phyloP scores from a whole-genome alignment of 371 early-diverging fungal species.

The Sporodiniella umbellata region DNA sequence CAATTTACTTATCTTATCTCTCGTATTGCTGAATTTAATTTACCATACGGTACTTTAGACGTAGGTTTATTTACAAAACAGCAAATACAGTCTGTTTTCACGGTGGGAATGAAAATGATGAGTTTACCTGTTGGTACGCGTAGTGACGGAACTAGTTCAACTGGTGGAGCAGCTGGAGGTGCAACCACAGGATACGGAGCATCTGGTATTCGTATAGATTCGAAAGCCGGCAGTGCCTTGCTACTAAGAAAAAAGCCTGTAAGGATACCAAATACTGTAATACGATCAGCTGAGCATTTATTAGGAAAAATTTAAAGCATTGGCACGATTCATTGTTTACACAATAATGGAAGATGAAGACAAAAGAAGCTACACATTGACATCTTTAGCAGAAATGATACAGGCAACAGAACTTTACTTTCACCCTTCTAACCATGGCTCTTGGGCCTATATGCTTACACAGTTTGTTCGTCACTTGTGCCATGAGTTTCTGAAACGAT shows the following conservation, averaged over 20 bases:
- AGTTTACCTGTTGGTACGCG: slow-evolving; percentile 79
- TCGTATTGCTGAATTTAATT: slow-evolving; percentile 64
- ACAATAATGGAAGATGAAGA: slow-evolving; percentile 60
- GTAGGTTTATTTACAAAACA: slow-evolving; percentile 62
- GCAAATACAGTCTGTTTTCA: slow-evolving; percentile 67
- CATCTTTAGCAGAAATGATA: slow-evolving; percentile 67
- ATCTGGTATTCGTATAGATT: slow-evolving; percentile 29
- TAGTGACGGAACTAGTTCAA: slow-evolving; percentile 35
- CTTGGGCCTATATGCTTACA: slow-evolving; percentile 71
- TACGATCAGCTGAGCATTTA: too few species aligned
- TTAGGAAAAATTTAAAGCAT: slow-evolving; percentile 58
- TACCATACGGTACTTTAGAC: slow-evolving; percentile 19
- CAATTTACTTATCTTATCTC: slow-evolving; percentile 67
- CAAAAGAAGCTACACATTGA: slow-evolving; percentile 38
- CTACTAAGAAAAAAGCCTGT: slow-evolving; percentile 43
- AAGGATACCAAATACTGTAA: too few species aligned
- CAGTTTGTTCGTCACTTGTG: slow-evolving; percentile 61
- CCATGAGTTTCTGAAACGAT: slow-evolving; percentile 64
- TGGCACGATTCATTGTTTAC: slow-evolving; percentile 77
- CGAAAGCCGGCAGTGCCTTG: slow-evolving; percentile 40
- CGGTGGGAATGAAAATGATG: slow-evolving; percentile 67
- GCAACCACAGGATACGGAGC: slow-evolving; percentile 37
- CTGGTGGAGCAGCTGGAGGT: slow-evolving; percentile 28
- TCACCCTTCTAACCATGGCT: slow-evolving; percentile 88
- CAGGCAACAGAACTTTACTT: slow-evolving; percentile 84